Base-by-base conservation (phyloP, 148 eudicot genomes). In the Spergularia marina region DNA sequence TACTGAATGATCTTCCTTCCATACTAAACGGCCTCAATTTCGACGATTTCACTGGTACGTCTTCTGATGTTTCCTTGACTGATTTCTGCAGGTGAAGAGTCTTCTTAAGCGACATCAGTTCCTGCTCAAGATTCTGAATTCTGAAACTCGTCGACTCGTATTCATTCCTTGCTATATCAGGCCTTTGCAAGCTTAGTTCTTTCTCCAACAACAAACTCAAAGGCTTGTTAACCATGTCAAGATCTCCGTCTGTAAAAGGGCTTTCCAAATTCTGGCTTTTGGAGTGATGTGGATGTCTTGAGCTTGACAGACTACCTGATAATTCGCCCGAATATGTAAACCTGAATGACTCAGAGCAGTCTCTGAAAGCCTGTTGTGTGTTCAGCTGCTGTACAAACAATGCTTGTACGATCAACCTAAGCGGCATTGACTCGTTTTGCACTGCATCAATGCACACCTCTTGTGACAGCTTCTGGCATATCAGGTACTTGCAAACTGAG, bases 361-460 rank as follows among this genome's bases (percentile, higher is more conserved):
- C 93, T 68, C 71, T 86, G 79, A 94, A 92, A 8, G 92, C 90
- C 77, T 83, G 87, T 36, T 95, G 98, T 14, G 96, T 95, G 83
- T 89, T 85, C 47, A 89, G 86, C 77, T 92, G 97, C 76, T 95
- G 99, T 64, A 92, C 82, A 21, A 95, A 89, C 2, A 95, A 91
- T 18, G 97, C 98, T 72, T 92, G 99, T 34, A 95, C 92, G n/a
- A 95, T 84, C 47, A 92, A 75, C 13, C 99, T 80, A 61, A 95
- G 85, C 15, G 99, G 99, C 97, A 95, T 95, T 67, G 86, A 76
- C 85, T 95, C 96, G 21, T 95, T 92, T 74, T 88, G 97, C 12
- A 95, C 97, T 51, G 97, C 99, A 79, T 92, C 96, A 7, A 90
- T 72, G 83, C 99, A 95, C n/a, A 85, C 84, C 53, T 90, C 90